Evolutionary conservation across 2,329 filamentous ascomycete species (phyloP), one percentile per base, ranked within the genome.

Genomic region (Fusarium equiseti): DNA sequence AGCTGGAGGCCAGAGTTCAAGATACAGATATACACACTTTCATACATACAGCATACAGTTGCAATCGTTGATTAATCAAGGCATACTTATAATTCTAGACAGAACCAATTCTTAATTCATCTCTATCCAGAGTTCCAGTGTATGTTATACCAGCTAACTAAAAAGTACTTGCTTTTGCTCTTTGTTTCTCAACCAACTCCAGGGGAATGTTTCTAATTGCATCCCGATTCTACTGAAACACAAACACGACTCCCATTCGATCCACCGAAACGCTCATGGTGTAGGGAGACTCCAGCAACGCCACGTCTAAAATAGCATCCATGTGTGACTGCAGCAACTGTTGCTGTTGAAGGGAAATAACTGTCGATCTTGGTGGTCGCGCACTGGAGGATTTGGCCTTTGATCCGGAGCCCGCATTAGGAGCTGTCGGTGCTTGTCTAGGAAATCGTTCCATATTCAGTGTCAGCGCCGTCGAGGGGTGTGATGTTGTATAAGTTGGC

Each of bases 201-300:
- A 27, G 43, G 20, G n/a, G 53, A 46, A 59, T 27, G 35, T n/a
- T 35, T 40, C 22, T 29, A 46, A 49, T 24, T 58, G 53, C 50
- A 43, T 55, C 46, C 52, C 66, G 60, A 44, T n/a, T 72, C 74
- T 80, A 87, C 73, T 85, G 83, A 77, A 91, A 97, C 56, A 98
- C 90, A 85, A 96, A 97, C 48, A 98, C 90, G 78, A 95, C 91
- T 1, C 96, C 96, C 42, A 91, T 92, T 74, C 95, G 86, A 83
- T 99, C 96, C 57, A 92, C 95, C 72, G 92, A 97, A 52, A 98
- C 86, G 35, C 95, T 92, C 93, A 98, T 98, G 7, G 92, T 92
- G 79, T 97, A 98, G 26, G 96, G 96, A 70, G 89, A 86, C 83
- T 98, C 94, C 73, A 99, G 80, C 76, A 98, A 83, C n/a, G 92